These are phyloP conservation scores for Ceratobasidium sp. DNA, from an alignment of 1,284 basidiomycete species.

Conservation along the genomic window DNA sequence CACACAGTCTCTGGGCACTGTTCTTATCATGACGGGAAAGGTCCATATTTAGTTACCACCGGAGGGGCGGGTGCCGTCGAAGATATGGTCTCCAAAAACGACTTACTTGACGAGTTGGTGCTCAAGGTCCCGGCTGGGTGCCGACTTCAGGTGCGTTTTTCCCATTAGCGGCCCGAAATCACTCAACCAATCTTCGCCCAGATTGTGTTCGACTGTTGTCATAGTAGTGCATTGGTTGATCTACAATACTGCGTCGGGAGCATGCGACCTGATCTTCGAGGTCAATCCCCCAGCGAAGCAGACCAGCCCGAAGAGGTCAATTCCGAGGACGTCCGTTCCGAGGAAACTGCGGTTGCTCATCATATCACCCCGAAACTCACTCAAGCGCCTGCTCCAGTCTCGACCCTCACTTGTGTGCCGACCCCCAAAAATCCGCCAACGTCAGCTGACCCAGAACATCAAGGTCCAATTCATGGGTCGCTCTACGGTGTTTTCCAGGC, in stretches of 20 bases:
- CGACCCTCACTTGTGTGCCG: background rate
- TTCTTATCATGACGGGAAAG: background rate
- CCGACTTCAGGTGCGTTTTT: background rate
- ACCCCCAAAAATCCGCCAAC: background rate
- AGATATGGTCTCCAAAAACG: background rate
- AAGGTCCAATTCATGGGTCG: background rate
- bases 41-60: conserved; percentile 2
- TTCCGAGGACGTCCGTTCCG: background rate
- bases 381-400: conserved; percentile 5
- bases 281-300: background rate
- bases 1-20: conserved; percentile 25
- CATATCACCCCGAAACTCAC: background rate
- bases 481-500: background rate
- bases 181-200: background rate
- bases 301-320: background rate
- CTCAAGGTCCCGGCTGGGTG: conserved; percentile 7
- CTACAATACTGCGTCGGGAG: conserved; percentile 35
- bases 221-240: conserved; percentile 12
- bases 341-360: background rate
- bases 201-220: conserved; percentile 32
- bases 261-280: background rate
- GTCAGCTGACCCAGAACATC: background rate
- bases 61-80: background rate
- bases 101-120: background rate
- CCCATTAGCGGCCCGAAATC: background rate